These are phyloP conservation scores for Nematocida sp. DNA, from an alignment of 371 early-diverging fungal genomes.

Conservation along the genomic window DNA sequence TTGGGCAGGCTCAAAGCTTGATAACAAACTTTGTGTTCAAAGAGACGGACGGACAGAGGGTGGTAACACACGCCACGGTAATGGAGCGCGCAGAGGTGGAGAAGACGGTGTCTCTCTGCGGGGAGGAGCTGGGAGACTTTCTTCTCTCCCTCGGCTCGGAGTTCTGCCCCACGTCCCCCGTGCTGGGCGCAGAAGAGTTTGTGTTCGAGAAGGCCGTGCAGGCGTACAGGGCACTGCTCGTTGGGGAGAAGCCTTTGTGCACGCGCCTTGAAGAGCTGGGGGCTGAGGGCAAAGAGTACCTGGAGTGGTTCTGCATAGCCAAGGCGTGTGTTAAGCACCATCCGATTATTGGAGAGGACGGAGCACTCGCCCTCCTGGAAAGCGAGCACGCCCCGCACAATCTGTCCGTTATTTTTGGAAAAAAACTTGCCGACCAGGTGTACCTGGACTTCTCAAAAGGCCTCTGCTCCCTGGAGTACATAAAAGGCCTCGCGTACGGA, in stretches of 20 bases:
- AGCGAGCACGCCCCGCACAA: slow-evolving; percentile 31
- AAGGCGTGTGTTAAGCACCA: slow-evolving; percentile 34
- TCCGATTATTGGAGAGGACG: slow-evolving; percentile 59
- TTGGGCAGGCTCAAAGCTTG: slow-evolving; percentile 43
- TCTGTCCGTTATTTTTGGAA: slow-evolving; percentile 56
- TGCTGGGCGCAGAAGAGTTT: slow-evolving; percentile 48
- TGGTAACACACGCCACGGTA: neutral
- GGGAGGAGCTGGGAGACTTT: slow-evolving; percentile 1
- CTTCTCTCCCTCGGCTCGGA: slow-evolving; percentile 59
- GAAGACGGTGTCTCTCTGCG: slow-evolving; percentile 1
- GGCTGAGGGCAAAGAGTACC: slow-evolving; percentile 9
- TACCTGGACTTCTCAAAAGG: slow-evolving; percentile 1
- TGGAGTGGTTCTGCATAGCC: slow-evolving; percentile 23
- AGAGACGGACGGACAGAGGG: neutral
- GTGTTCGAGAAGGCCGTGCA: slow-evolving; percentile 12
- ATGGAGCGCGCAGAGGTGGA: neutral
- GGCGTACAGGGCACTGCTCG: neutral
- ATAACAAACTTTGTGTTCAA: slow-evolving; percentile 50
- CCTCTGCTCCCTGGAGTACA: slow-evolving; percentile 1
- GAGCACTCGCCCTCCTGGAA: slow-evolving; percentile 30
- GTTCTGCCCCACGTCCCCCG: slow-evolving; percentile 60
- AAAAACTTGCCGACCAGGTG: slow-evolving; percentile 1
- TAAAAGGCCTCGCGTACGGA: slow-evolving; percentile 7
- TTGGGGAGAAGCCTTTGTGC: neutral
- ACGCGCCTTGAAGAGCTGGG: neutral